Base-by-base conservation (phyloP, 257 asterid genomes). In the Sherardia arvensis region DNA sequence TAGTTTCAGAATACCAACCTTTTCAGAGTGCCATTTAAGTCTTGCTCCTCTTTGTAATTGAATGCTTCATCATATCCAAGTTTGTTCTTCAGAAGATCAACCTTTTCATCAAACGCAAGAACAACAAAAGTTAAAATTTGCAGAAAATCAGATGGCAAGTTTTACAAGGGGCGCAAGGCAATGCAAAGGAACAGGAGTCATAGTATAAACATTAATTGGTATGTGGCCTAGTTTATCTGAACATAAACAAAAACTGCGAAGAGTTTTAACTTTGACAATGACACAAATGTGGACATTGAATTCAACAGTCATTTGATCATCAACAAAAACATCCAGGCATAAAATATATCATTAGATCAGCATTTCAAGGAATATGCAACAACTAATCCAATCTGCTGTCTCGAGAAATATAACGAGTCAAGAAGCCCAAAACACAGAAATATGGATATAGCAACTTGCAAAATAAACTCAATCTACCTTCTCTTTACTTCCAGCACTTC, bases 31-130 rank as follows among this genome's bases (percentile, higher is more conserved):
- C 66, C 55, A 47, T 4, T 34, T 20, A 71, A 64, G 38, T 74
- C 70, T 0, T 15, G 69, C 68, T 77, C 82, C 63, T 70, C 82
- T 57, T 74, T 77, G 47, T 77, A 77, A 51, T 77, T 74, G 57
- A 77, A 77, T 45, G 77, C 79, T 10, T 60, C 77, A 2, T 77
- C 79, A 32, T 63, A 77, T 10, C 77, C 69, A 26, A 77, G 72
- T 36, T 74, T 73, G 72, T 45, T 74, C 72, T 67, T 74, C 72
- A 77, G 32, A 5, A 77, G 71, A 33, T 77, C 77, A 47, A 77
- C 79, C 51, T 43, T 43, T 43, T 43, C 20, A 43, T 4, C 17
- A 38, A 38, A 15, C 51, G 17, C 20, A 43, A 43, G 7, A 43
- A 4, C 4, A 20, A 2, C 17, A 20, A 4, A 43, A 43, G 51